phyloP scores from a whole-genome alignment of 306 rosid genomes.

The Ceratonia siliqua region DNA sequence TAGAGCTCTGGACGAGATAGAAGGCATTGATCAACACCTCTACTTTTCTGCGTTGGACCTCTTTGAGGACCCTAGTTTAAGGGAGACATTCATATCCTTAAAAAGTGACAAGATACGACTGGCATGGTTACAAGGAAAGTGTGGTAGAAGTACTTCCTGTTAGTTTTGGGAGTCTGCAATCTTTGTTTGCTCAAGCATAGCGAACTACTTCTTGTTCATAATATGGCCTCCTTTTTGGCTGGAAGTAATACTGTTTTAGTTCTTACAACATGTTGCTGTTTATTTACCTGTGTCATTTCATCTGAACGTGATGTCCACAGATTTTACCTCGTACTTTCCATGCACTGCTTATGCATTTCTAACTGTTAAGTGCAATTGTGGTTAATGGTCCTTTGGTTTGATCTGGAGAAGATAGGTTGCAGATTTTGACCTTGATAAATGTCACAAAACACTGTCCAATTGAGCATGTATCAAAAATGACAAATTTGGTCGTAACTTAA shows the following conservation, averaged over 20 bases:
- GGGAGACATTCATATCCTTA: slow-evolving; percentile 73
- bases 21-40: slow-evolving; percentile 52
- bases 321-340: neutral
- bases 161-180: slow-evolving; percentile 25
- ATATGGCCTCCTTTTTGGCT: slow-evolving; percentile 22
- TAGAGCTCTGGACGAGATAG: slow-evolving; percentile 70
- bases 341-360: neutral
- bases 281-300: slow-evolving; percentile 11
- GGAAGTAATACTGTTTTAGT: slow-evolving; percentile 27
- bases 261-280: neutral
- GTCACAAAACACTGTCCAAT: neutral
- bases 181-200: slow-evolving; percentile 14
- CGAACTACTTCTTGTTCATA: neutral
- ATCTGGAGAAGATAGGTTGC: neutral
- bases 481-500: too few species aligned
- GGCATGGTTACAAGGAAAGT: slow-evolving; percentile 75
- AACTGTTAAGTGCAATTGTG: neutral
- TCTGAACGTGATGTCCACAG: neutral
- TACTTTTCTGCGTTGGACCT: slow-evolving; percentile 78
- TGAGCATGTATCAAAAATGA: neutral
- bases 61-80: slow-evolving; percentile 66
- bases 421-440: neutral
- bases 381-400: neutral
- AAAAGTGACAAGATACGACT: slow-evolving; percentile 54
- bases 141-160: slow-evolving; percentile 37